Base-by-base conservation (phyloP, 805 yeast species). In the Blastobotrys parvus region DNA sequence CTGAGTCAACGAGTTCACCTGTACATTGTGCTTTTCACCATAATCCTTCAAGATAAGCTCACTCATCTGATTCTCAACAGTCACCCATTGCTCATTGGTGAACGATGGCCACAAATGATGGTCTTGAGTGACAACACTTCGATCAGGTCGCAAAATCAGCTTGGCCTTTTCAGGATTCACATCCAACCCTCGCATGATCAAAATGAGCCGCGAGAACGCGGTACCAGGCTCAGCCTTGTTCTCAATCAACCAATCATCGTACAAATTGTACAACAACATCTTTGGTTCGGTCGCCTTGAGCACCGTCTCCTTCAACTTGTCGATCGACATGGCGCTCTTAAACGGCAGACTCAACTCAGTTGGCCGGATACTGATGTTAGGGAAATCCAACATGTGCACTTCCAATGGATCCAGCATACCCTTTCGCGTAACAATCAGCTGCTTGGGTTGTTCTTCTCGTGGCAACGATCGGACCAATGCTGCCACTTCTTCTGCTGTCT, bases 401-500 rank as follows among this genome's bases (percentile, higher is more conserved):
- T 90, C 97, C 41, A 92, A 65, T 2, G 99, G 97, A 67, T 92
- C 99, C 46, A 84, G 57, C 72, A 92, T 82, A 11, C 95, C 94
- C 55, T 84, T 86, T 54, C 97, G 70, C 0, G 96, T 84, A 7
- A 86, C 89, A 57, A 92, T 83, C 46, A 92, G 67, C 62, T 89
- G 95, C 55, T 83, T 83, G 2, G 98, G 98, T 56, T 88, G 96
- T 62, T 92, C 96, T 55, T 90, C 97, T 43, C 78, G 72, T 0
- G 97, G 97, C 42, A 92, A 65, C 0, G 97, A 85, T 35, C 96
- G 72, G 16, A 92, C 74, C 50, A 92, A 67, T 0, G 95, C 94
- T 13, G 96, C 90, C 18, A 87, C 94, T 62, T 90, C 97, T 63
- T 92, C 99, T 0, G 98, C 97, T 1, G 97, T 80, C 60, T 90